Evolutionary conservation across 345 rosid genomes (phyloP), one percentile per base, ranked within the genome.

Genomic region (Acer negundo): DNA sequence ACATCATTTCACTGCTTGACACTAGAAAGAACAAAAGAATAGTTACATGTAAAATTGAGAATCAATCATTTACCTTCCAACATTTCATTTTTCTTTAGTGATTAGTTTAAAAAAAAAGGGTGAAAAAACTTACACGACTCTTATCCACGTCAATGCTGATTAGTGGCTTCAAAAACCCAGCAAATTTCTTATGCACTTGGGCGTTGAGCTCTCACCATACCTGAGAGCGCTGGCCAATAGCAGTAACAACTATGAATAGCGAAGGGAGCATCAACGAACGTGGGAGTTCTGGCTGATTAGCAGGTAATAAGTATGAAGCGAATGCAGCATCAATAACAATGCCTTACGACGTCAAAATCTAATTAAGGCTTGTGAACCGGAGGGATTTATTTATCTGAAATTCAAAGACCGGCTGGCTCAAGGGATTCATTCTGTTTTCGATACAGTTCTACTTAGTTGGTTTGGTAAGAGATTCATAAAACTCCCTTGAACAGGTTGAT

Each of bases 401-500:
- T 58, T n/a, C 19, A 2, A 16, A 44, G 70, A 35, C 16, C 24
- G 46, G 55, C 16, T 38, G 56, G 62, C 79, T 70, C 78, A 72
- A 53, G 17, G 71, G 80, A 77, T 10, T 75, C 78, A 42, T 65
- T 80, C 66, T 67, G 85, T 63, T 81, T 87, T 76, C 78, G 77
- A 71, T 80, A 47, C 13, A 68, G 75, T 81, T 88, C 87, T 53
- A 67, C 28, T 55, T 46, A 83, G 69, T 64, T 78, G 81, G 65
- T 82, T 81, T 72, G 88, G 86, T 78, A 80, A 75, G 44, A 84
- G 86, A 64, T 79, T 89, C 70, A 85, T 79, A 63, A 84, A 87
- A 80, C 92, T 89, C 72, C 94, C 87, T 73, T 81, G 82, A 76
- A 71, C 72, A 75, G 82, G 64, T 75, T 80, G 80, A 31, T 80